These are phyloP conservation scores for Recurvomyces mirabilis DNA, from an alignment of 495 filamentous ascomycete species.

Conservation along the genomic window DNA sequence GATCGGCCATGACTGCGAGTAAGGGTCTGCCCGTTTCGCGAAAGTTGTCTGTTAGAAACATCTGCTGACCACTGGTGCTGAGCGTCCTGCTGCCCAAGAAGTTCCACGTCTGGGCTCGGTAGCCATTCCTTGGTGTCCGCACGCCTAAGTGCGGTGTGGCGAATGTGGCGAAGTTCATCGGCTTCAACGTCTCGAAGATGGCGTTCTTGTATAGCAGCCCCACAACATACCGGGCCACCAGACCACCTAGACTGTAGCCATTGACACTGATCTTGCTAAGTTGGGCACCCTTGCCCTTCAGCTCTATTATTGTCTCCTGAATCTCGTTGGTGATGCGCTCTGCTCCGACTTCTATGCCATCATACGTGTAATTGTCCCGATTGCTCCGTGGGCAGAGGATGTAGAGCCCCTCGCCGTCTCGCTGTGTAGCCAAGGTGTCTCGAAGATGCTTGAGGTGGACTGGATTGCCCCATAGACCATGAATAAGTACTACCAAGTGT, in stretches of 20 bases:
- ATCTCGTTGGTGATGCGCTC: constrained; percentile 84
- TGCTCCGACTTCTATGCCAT: constrained; percentile 83
- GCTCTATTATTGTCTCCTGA: constrained; percentile 61
- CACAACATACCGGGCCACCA: constrained; percentile 78
- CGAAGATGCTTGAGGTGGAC: constrained; percentile 65
- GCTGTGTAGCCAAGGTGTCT: constrained; percentile 50
- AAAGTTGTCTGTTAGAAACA: constrained; percentile 81
- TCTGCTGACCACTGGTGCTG: constrained; percentile 70
- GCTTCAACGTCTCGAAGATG: constrained; percentile 63
- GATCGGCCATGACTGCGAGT: constrained; percentile 70
- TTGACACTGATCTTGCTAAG: constrained; percentile 76
- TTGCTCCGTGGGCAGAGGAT: constrained; percentile 72
- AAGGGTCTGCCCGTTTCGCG: constrained; percentile 68
- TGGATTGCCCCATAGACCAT: constrained; percentile 92
- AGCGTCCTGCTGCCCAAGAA: constrained; percentile 63
- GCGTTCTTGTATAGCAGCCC: constrained; percentile 73
- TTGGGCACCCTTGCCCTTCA: constrained; percentile 50
- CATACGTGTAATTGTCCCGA: constrained; percentile 75
- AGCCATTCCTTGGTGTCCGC: constrained; percentile 59
- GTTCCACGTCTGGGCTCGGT: constrained; percentile 63
- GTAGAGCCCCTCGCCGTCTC: constrained; percentile 54
- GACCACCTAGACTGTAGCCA: constrained; percentile 81
- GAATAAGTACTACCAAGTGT: constrained; percentile 89
- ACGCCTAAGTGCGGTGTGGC: constrained; percentile 84
- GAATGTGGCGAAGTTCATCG: constrained; percentile 90